Base-by-base conservation (phyloP, 768 basidiomycete genomes). In the Xerocomus potaroensis region DNA sequence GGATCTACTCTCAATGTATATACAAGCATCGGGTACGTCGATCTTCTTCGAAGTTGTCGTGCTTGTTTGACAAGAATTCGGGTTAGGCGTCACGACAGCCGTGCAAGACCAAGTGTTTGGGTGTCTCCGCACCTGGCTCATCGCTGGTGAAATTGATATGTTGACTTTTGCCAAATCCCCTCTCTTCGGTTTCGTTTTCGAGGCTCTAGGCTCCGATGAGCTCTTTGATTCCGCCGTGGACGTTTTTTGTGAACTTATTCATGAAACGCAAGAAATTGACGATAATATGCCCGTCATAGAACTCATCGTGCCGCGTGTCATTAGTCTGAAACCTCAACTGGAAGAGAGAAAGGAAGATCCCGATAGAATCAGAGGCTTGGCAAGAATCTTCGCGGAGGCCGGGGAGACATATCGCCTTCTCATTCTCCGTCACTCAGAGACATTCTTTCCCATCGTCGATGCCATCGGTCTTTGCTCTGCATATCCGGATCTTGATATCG, bases 201-300 rank as follows among this genome's bases (percentile, higher is more conserved):
- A 87, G 42, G 91, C 94, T 4, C 76, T 98, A 24, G 74, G 74
- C 4, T 84, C 84, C 3, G 89, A 94, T 15, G 79, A 82, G 35
- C 76, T 98, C n/a, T 98, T 98, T 62, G 96, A 99, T 57, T 66
- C 84, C 7, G 94, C 92, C 2, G 91, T 94, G 31, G 88, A 96
- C 49, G 84, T 90, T 29, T 76, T 98, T 48, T 94, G 91, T 65
- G 92, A 96, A 63, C 70, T 97, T 57, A 91, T 98, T 44, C 96
- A 98, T 67, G 96, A 99, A 66, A 98, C 96, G 0, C 94, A 97
- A 67, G 96, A 99, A 67, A 78, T 96, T 24, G 87, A 95, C 50
- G 95, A 97, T 24, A 93, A 91, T 61, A 89, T 94, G 81, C 68
- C 79, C 18, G 81, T 88, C 54, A 93, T 98, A 57, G 78, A 96